Percentiles rank a stretch among this genome's conserved stretches.
Conservation (phyloP, 805 yeast genomes). For the Geotrichum ghanense region DNA sequence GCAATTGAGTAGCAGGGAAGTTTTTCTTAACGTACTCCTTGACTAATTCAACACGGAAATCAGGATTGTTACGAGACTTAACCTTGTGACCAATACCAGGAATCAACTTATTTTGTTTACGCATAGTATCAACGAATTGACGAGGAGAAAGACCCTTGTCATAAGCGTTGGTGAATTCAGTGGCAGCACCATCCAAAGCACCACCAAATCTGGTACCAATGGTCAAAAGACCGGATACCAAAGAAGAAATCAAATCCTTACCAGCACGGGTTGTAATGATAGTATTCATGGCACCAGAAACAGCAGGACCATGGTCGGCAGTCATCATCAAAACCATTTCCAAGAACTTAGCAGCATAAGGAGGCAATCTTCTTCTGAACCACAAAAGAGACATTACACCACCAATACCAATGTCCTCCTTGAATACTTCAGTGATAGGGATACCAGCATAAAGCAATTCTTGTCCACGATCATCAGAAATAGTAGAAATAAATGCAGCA, state of each 20-base stretch:
- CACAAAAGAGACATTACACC: constrained; percentile 37
- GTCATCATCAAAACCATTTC: constrained; percentile 40
- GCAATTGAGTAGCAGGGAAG: constrained; percentile 32
- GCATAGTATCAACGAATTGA: constrained; percentile 35
- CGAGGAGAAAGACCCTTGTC: constrained; percentile 36
- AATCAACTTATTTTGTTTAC: constrained; percentile 35
- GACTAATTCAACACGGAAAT: constrained; percentile 36
- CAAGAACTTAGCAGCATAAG: constrained; percentile 33
- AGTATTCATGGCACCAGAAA: constrained; percentile 37
- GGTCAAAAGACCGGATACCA: constrained; percentile 34
- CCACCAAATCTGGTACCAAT: constrained; percentile 38
- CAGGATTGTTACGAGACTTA: constrained; percentile 38
- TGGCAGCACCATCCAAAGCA: constrained; percentile 37
- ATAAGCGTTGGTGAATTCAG: constrained; percentile 33
- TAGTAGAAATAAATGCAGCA: constrained; percentile 36
- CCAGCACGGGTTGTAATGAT: constrained; percentile 38
- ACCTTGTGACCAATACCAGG: constrained; percentile 39
- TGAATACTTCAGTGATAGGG: constrained; percentile 36
- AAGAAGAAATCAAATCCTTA: constrained; percentile 35
- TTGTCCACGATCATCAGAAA: constrained; percentile 38
- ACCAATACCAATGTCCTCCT: constrained; percentile 36
- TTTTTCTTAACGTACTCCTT: constrained; percentile 34
- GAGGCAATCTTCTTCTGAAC: constrained; percentile 35
- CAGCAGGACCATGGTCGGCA: constrained; percentile 40
- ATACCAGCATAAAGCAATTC: constrained; percentile 36